Evolutionary conservation across 176 grass and related monocot genomes (phyloP).

Genomic region (Lolium perenne): DNA sequence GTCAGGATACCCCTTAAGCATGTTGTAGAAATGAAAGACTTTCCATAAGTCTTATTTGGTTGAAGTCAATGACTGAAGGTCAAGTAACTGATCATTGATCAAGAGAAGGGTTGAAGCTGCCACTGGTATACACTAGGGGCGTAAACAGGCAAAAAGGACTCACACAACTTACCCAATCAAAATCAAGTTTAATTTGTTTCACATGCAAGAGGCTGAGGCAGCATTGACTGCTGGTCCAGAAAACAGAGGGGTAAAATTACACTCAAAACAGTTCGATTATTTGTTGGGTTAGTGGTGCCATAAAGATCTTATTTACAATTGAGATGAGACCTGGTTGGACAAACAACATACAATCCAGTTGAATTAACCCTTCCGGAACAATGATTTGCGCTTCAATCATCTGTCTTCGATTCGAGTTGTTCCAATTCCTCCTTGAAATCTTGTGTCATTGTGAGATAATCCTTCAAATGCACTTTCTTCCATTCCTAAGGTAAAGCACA

Average conservation of each 20-base stretch:
- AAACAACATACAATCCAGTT: slow-evolving; percentile 12
- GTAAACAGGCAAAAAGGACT: background rate
- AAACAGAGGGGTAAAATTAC: background rate
- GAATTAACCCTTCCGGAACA: slow-evolving; percentile 40
- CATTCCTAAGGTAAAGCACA: slow-evolving; percentile 60
- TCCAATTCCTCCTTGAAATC: slow-evolving; percentile 63
- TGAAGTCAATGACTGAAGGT: slow-evolving; percentile 2
- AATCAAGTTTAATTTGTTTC: slow-evolving; percentile 9
- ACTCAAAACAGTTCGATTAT: background rate
- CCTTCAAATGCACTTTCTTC: slow-evolving; percentile 64
- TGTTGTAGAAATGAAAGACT: background rate
- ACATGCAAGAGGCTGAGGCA: slow-evolving; percentile 3
- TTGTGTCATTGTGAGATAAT: slow-evolving; percentile 73
- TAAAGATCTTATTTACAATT: slow-evolving; percentile 29
- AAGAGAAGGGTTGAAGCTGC: background rate
- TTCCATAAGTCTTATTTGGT: background rate
- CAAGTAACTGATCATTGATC: background rate
- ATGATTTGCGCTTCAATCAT: slow-evolving; percentile 47
- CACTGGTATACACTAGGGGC: background rate
- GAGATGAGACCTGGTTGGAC: background rate
- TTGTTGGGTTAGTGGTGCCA: background rate
- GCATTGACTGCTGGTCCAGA: background rate
- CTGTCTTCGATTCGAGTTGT: slow-evolving; percentile 41
- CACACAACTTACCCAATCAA: background rate
- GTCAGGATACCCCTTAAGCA: background rate